phyloP scores from a whole-genome alignment of 306 rosid genomes.

The Acacia melanoxylon region DNA sequence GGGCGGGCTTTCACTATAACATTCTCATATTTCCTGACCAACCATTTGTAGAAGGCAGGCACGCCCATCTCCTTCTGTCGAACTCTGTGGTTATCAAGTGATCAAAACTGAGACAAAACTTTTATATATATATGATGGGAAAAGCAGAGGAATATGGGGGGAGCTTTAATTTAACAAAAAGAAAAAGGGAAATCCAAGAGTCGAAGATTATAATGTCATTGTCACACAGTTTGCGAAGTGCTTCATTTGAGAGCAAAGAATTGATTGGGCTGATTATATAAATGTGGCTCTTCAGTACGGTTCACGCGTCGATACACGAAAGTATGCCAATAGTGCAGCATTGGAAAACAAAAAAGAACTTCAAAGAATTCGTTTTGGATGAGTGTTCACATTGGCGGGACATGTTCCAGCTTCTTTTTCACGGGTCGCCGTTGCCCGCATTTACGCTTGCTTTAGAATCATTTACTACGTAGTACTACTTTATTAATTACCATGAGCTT shows the following conservation, averaged over 20 bases:
- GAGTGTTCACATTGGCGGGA: not conserved
- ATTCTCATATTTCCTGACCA: conserved; percentile 36
- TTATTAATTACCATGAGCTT: too few species aligned
- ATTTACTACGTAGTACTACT: too few species aligned
- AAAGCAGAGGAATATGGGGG: not conserved
- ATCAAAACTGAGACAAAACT: not conserved
- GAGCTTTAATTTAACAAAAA: not conserved
- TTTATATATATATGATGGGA: not conserved
- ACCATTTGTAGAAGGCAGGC: conserved; percentile 56
- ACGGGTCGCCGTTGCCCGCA: not conserved
- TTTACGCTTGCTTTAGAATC: not conserved
- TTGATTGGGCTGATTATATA: not conserved
- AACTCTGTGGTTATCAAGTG: not conserved
- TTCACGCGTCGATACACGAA: not conserved
- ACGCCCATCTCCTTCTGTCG: conserved; percentile 51
- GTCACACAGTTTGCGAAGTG: not conserved
- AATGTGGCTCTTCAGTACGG: not conserved
- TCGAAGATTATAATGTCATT: not conserved
- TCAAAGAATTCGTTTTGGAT: not conserved
- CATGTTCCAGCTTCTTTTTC: not conserved
- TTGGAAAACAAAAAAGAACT: not conserved
- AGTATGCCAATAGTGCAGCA: not conserved
- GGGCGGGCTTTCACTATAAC: conserved; percentile 24
- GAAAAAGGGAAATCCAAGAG: not conserved
- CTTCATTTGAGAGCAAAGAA: not conserved